These are phyloP conservation scores for Naematelia aurantialba DNA, from an alignment of 768 basidiomycete species.

Conservation along the genomic window DNA sequence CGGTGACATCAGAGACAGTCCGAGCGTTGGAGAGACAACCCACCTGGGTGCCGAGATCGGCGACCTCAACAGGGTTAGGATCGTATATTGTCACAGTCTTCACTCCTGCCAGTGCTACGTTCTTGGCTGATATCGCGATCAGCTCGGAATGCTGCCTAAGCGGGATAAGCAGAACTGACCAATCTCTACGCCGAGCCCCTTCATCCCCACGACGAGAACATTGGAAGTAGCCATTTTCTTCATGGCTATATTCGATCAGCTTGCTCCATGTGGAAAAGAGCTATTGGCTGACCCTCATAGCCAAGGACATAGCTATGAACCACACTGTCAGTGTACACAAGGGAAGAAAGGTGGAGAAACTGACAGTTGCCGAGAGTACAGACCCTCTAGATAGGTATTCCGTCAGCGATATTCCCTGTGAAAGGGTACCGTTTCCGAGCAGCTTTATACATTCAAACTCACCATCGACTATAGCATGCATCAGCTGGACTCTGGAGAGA, in stretches of 20 bases:
- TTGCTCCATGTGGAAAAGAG: constrained; percentile 25
- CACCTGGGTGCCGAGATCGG: constrained; percentile 90
- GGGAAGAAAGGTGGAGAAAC: constrained; percentile 3
- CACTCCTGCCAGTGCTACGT: constrained; percentile 89
- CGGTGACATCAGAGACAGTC: background rate
- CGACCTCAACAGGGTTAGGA: constrained; percentile 78
- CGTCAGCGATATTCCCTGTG: background rate
- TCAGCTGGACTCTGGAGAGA: background rate
- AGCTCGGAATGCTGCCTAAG: background rate
- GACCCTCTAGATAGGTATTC: constrained; percentile 33
- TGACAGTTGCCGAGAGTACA: constrained; percentile 49
- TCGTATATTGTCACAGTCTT: constrained; percentile 96
- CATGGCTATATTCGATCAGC: constrained; percentile 67
- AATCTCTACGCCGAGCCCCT: constrained; percentile 92
- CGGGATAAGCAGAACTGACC: constrained; percentile 55
- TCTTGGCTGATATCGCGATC: constrained; percentile 70
- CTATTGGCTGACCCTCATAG: constrained; percentile 71
- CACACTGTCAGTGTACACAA: constrained; percentile 16
- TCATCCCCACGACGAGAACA: constrained; percentile 84
- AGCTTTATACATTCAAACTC: constrained; percentile 19
- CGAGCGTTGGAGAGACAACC: constrained; percentile 5
- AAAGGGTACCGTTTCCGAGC: background rate
- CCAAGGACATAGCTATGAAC: constrained; percentile 75
- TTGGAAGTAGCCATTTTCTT: constrained; percentile 97
- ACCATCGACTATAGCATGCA: constrained; percentile 42